Evolutionary conservation across 1,139 yeast species (phyloP).

Genomic region (Pichia sp.): DNA sequence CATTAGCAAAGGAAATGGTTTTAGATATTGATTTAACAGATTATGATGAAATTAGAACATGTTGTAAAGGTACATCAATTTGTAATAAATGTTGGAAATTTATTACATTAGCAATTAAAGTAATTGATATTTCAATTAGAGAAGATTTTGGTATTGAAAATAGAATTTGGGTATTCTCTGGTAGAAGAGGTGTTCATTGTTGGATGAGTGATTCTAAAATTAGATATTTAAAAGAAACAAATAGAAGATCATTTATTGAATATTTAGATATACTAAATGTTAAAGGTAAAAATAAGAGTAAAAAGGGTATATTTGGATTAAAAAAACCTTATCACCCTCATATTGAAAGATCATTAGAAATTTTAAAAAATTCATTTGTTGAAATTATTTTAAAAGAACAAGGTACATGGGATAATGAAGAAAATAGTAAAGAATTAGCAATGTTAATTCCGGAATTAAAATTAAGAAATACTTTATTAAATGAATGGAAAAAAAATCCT

Average conservation of each 20-base stretch:
- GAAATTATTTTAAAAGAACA: slow-evolving; percentile 70
- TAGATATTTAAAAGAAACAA: slow-evolving; percentile 61
- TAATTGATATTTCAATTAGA: slow-evolving; percentile 62
- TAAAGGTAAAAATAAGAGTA: slow-evolving; percentile 35
- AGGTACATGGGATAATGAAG: slow-evolving; percentile 67
- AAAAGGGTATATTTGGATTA: slow-evolving; percentile 37
- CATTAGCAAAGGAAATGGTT: slow-evolving; percentile 80
- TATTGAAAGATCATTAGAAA: slow-evolving; percentile 64
- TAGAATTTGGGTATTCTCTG: slow-evolving; percentile 93
- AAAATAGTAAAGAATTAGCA: slow-evolving; percentile 51
- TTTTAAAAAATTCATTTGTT: slow-evolving; percentile 58
- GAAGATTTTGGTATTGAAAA: slow-evolving; percentile 89
- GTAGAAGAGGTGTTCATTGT: slow-evolving; percentile 99
- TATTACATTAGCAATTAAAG: slow-evolving; percentile 77
- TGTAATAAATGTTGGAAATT: slow-evolving; percentile 93
- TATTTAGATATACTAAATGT: slow-evolving; percentile 73
- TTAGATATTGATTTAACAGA: slow-evolving; percentile 98
- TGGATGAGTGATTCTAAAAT: slow-evolving; percentile 93
- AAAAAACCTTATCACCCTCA: slow-evolving; percentile 90
- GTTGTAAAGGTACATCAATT: slow-evolving; percentile 81
- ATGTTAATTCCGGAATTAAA: slow-evolving; percentile 54
- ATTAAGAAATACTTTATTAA: slow-evolving; percentile 48
- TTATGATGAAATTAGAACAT: slow-evolving; percentile 88
- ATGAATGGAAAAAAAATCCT: slow-evolving; percentile 48
- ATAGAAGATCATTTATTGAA: slow-evolving; percentile 73